phyloP scores from a whole-genome alignment of 2,329 filamentous ascomycete genomes.

The Ophiostoma perfectum region DNA sequence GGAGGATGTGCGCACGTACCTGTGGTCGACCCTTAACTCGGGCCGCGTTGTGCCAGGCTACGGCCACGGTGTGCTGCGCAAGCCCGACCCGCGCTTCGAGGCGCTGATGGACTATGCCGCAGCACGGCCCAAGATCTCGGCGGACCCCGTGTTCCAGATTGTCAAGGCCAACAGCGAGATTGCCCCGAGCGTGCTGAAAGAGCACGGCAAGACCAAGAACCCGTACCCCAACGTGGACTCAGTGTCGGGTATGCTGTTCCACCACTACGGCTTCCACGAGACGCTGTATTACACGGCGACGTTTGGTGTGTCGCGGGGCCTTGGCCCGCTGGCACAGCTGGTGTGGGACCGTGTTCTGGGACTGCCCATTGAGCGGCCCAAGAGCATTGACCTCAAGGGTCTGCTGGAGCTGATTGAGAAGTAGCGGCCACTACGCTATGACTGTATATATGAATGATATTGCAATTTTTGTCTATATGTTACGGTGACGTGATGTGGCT shows the following conservation, averaged over 20 bases:
- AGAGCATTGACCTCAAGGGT: conserved; percentile 91
- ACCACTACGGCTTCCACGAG: conserved; percentile 97
- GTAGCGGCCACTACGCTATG: background rate
- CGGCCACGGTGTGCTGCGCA: conserved; percentile 90
- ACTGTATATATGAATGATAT: background rate
- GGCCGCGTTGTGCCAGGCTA: conserved; percentile 93
- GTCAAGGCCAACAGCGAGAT: conserved; percentile 91
- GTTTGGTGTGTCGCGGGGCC: conserved; percentile 62
- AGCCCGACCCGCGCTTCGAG: conserved; percentile 94
- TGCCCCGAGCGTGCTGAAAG: conserved; percentile 80
- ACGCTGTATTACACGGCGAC: conserved; percentile 87
- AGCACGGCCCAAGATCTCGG: conserved; percentile 74
- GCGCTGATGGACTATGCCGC: conserved; percentile 94
- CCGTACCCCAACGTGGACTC: conserved; percentile 97
- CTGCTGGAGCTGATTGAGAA: conserved; percentile 63
- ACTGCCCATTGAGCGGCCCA: conserved; percentile 92
- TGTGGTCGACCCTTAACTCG: conserved; percentile 89
- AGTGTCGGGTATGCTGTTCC: conserved; percentile 87
- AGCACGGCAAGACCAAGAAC: conserved; percentile 98
- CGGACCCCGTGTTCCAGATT: conserved; percentile 86
- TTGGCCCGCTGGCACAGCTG: conserved; percentile 88
- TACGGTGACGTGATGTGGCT: too few relatives aligned
- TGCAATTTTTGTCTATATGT: too few relatives aligned
- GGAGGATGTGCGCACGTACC: conserved; percentile 77
- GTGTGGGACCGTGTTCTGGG: conserved; percentile 95